Evolutionary conservation across 441 rosid genomes (phyloP), one percentile per base, ranked within the genome.

Genomic region (Erysimum cheiri): DNA sequence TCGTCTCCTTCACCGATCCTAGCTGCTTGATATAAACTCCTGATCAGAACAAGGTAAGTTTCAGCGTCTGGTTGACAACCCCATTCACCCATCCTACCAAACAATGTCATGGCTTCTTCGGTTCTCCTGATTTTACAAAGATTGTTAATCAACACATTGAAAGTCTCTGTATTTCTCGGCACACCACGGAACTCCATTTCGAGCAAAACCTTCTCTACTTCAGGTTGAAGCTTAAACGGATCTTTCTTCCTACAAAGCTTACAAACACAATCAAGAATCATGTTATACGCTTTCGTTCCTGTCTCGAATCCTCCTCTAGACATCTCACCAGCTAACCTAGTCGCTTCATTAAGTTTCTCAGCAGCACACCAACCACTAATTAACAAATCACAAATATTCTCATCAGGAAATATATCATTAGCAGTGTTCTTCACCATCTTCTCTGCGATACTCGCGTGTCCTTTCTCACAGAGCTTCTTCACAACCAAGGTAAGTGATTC

Each of bases 301-400:
- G 88, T 79, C 93, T 90, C 97, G 52, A 94, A 94, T 3, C 99
- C 98, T 71, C 98, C 98, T 81, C 97, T 83, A 64, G 85, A 82
- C 93, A 95, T 95, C 70, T 92, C 98, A 35, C 89, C 88, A n/a
- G 90, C 94, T 68, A 95, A 74, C 69, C 98, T 82, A 63, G 81
- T 88, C 1, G 99, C 98, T 70, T 95, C 92, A 13, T 90, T 91
- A 1, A 92, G 85, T 63, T 89, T 89, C 66, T 85, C 92, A 80
- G 85, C 90, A 46, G 77, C 82, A 72, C 99, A 92, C 95, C 99
- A 95, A 28, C 99, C 99, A 64, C 78, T 86, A 5, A 95, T 85
- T 84, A 95, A 72, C 83, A 92, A 48, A 76, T 92, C 93, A 76
- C 99, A 92, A 3, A 85, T 84, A 8, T 40, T n/a, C 60, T 92